These are phyloP conservation scores for Toxoplasma gondii DNA, from an alignment of 169 alveolate species.

Conservation along the genomic window DNA sequence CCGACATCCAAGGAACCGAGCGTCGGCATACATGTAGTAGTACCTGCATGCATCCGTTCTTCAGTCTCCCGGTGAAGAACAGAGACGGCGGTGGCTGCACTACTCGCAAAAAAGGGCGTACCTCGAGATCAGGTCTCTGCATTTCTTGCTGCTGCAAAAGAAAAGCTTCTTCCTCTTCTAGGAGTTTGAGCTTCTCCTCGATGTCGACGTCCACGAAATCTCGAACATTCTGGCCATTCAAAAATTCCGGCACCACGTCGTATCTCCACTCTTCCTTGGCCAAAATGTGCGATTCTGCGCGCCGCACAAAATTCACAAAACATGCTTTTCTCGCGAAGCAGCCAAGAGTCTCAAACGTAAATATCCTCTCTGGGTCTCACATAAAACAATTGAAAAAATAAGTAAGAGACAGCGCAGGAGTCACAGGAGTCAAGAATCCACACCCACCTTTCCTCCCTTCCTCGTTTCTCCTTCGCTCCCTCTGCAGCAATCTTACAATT, in stretches of 20 bases:
- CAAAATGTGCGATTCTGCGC: constrained; percentile 85
- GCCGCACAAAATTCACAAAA: not conserved
- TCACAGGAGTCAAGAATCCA: too few species aligned
- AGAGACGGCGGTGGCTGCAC: too few species aligned
- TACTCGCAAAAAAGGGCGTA: not conserved
- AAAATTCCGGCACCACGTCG: constrained; percentile 98
- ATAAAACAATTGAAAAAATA: too few species aligned
- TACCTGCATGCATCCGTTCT: too few species aligned
- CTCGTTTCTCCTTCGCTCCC: too few species aligned
- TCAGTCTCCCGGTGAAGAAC: too few species aligned
- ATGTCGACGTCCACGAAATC: constrained; percentile 98
- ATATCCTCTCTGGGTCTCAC: too few species aligned
- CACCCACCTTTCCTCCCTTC: too few species aligned
- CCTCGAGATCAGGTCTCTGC: constrained; percentile 44
- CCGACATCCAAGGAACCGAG: not conserved
- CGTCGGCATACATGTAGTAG: too few species aligned
- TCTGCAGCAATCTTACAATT: too few species aligned
- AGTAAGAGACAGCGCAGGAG: too few species aligned
- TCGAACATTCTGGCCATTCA: constrained; percentile 96
- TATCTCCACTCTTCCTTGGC: constrained; percentile 95
- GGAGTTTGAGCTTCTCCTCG: constrained; percentile 91
- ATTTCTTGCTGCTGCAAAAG: constrained; percentile 68
- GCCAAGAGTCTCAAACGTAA: not conserved
- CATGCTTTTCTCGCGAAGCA: not conserved
- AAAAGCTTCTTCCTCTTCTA: constrained; percentile 97